Base-by-base conservation (phyloP, 1,139 yeast species). In the Arxiozyma slooffiae region DNA sequence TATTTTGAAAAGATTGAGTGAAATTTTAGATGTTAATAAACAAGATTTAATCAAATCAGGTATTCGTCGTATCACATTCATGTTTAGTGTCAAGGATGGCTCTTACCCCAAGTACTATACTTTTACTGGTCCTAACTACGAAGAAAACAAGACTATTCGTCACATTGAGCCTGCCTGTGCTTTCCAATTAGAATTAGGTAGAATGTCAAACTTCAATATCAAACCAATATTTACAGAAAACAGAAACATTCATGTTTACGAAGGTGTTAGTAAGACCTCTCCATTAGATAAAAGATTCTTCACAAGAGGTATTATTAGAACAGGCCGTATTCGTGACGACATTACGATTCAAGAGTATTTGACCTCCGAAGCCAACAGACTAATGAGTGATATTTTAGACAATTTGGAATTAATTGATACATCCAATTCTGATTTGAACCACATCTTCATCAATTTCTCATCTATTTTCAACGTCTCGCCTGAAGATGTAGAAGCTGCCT, bases 121-220 rank as follows among this genome's bases (percentile, higher is more conserved):
- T 41, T 94, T 86, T 77, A 86, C 87, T 63, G 96, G 94, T 55
- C 95, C 96, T 48, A 78, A 78, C 41, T 92, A 85, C 68, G 61
- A 62, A 44, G 94, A 85, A 71, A 95, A 92, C 72, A 81, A 84
- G 72, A 90, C 90, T 38, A 87, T 92, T 68, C 90, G 98, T 74
- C 97, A 92, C 67, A 88, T 92, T 63, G 98, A 92, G 71, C 98
- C 98, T 36, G 97, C 98, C 44, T 77, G 92, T 64, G 98, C 98
- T 51, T 92, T 83, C 85, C 98, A 92, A 74, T 78, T 92, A 62
- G 98, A 92, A 72, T 78, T 92, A 60, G 95, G 89, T 64, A 82
- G 97, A 74, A 78, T 92, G 71, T 87, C 95, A 47, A 94, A 92
- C 74, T 92, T 92, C 72, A 82, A 87, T 71, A 88, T 92, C 70